Evolutionary conservation across 2,329 filamentous ascomycete species (phyloP).

Genomic region (Arthrobotrys pseudoclavata): DNA sequence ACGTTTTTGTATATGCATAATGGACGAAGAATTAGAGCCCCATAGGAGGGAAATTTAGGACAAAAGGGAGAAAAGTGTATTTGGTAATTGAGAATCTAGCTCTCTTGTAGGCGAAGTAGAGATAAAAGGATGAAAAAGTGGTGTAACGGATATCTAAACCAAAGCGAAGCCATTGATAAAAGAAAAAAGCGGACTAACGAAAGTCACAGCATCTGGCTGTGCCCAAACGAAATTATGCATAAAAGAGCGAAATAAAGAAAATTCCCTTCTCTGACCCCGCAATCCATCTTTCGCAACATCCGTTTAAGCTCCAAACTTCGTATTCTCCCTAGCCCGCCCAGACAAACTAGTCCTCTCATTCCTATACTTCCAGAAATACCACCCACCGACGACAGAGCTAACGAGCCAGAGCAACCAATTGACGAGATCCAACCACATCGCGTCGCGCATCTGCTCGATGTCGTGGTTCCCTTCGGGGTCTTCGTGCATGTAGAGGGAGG

Average conservation of each 20-base stretch:
- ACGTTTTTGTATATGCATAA: not conserved
- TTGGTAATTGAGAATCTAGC: not conserved
- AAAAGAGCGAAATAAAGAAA: not conserved
- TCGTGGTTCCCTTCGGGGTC: conserved; percentile 75
- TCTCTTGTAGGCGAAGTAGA: not conserved
- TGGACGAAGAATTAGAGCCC: no score
- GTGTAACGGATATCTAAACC: not conserved
- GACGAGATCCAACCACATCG: conserved; percentile 84
- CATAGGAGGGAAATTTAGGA: no score
- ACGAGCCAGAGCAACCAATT: conserved; percentile 83
- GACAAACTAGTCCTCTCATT: conserved; percentile 46
- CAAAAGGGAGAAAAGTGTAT: not conserved
- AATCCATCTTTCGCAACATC: not conserved
- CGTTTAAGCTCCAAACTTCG: conserved; percentile 36
- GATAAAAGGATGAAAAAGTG: not conserved
- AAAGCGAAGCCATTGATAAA: not conserved
- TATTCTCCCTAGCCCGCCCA: conserved; percentile 43
- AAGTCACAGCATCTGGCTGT: not conserved
- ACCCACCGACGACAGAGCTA: conserved; percentile 38
- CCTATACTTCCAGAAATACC: conserved; percentile 56
- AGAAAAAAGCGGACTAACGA: not conserved
- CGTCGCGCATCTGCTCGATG: conserved; percentile 83
- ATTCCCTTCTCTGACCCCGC: not conserved
- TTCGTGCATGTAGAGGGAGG: conserved; percentile 81
- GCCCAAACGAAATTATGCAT: not conserved